Conservation (phyloP, 75 land plant genomes). For the Picea sitchensis region DNA sequence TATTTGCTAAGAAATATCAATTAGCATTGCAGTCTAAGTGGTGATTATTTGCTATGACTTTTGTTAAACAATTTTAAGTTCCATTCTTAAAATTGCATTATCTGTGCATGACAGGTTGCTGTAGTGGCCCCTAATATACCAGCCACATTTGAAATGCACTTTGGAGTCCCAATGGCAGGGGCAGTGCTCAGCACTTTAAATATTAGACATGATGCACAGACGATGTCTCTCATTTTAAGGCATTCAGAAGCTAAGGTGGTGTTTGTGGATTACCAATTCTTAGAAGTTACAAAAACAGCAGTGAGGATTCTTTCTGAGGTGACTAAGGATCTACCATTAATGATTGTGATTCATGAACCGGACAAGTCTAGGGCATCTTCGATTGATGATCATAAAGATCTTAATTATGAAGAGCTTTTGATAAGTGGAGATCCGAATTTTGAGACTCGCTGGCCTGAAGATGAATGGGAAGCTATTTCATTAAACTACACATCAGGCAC, state of each 20-base stretch:
- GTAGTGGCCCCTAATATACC: slow-evolving; percentile 83
- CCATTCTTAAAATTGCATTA: no score
- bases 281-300: slow-evolving; percentile 47
- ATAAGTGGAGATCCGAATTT: slow-evolving; percentile 40
- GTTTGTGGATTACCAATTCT: slow-evolving; percentile 63
- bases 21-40: no score
- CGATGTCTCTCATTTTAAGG: slow-evolving; percentile 47
- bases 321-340: slow-evolving; percentile 28
- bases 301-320: slow-evolving; percentile 31
- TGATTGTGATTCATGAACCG: slow-evolving; percentile 49
- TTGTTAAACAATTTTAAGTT: no score
- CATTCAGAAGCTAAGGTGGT: slow-evolving; percentile 76
- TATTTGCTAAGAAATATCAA: no score
- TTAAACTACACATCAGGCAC: slow-evolving; percentile 87
- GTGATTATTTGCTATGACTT: no score
- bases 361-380: not conserved
- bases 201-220: slow-evolving; percentile 62
- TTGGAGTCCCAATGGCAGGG: slow-evolving; percentile 91
- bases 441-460: slow-evolving; percentile 48
- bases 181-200: slow-evolving; percentile 78
- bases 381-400: slow-evolving; percentile 9
- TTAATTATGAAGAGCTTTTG: slow-evolving; percentile 73
- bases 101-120: slow-evolving; percentile 43
- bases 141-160: slow-evolving; percentile 87
- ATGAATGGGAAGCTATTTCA: slow-evolving; percentile 58